These are phyloP conservation scores for Monilinia vaccinii-corymbosi DNA, from an alignment of 2,329 filamentous ascomycete genomes.

Conservation along the genomic window DNA sequence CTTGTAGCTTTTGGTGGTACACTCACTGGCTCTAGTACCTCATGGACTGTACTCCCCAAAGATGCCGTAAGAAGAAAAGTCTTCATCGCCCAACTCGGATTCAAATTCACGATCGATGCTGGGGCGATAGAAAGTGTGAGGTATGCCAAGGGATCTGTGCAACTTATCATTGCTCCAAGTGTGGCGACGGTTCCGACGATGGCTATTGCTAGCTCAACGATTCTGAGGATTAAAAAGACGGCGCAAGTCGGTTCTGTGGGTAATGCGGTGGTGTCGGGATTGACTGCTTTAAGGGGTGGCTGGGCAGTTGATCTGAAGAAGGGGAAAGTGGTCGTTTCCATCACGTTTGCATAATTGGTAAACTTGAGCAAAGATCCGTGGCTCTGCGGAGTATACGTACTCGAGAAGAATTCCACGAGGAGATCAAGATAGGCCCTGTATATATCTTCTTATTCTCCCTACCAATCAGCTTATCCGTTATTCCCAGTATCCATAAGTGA, in stretches of 20 bases:
- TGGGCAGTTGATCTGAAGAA: slow-evolving; percentile 7
- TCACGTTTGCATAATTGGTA: slow-evolving; percentile 13
- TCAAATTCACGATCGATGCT: slow-evolving; percentile 36
- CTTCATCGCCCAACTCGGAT: slow-evolving; percentile 39
- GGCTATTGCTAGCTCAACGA: neutral
- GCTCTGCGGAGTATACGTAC: too few species aligned
- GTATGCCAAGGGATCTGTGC: slow-evolving; percentile 22
- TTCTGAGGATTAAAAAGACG: slow-evolving; percentile 14
- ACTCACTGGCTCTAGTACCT: slow-evolving; percentile 22
- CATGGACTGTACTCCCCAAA: slow-evolving; percentile 31
- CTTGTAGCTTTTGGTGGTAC: slow-evolving; percentile 42
- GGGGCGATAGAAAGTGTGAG: slow-evolving; percentile 34
- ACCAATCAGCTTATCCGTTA: too few species aligned
- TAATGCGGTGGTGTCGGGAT: neutral
- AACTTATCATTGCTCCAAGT: slow-evolving; percentile 8
- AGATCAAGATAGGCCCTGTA: too few species aligned
- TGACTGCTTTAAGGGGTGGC: neutral
- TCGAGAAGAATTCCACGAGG: too few species aligned
- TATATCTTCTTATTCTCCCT: too few species aligned
- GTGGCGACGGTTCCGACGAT: neutral
- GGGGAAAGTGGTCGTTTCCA: slow-evolving; percentile 19
- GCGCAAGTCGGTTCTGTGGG: slow-evolving; percentile 7
- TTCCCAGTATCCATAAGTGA: too few species aligned
- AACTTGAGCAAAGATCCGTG: neutral
- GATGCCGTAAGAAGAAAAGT: slow-evolving; percentile 40